phyloP scores from a whole-genome alignment of 306 rosid species.

The Herpetospermum pedunculosum region DNA sequence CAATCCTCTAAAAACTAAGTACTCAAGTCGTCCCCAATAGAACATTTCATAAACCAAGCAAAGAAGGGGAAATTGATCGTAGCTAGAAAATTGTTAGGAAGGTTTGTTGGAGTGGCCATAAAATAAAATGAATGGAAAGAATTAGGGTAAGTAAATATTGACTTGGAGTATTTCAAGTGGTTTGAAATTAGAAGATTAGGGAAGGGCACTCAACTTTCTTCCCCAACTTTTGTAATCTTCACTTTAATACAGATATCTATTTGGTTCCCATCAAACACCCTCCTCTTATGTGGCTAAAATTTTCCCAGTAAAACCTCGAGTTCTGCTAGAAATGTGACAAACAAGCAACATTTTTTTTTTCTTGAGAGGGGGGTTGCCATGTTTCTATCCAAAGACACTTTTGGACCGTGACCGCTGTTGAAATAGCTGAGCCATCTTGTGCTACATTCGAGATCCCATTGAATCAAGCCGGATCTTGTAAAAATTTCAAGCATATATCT shows the following conservation, averaged over 20 bases:
- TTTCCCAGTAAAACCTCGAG: too few species aligned
- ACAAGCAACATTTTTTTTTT: too few species aligned
- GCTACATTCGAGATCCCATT: background rate
- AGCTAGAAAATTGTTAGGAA: too few species aligned
- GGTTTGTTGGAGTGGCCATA: too few species aligned
- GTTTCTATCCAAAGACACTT: background rate
- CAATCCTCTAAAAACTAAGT: too few species aligned
- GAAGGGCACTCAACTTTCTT: background rate
- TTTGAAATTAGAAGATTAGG: background rate
- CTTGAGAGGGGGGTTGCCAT: background rate
- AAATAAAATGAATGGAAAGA: too few species aligned
- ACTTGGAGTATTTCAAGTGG: background rate
- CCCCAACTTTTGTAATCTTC: background rate
- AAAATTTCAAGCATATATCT: background rate
- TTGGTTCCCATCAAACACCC: background rate
- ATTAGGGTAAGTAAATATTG: too few species aligned
- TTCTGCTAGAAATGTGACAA: background rate
- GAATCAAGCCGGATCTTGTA: background rate
- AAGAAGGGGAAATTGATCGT: too few species aligned
- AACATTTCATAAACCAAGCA: too few species aligned
- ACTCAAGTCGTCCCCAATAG: too few species aligned
- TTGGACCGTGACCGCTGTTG: background rate
- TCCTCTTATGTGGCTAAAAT: too few species aligned
- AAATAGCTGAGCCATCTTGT: background rate
- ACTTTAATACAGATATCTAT: background rate